Percentiles rank a stretch among this genome's conserved stretches.
These are phyloP conservation scores for Dactylellina parvicollis DNA, from an alignment of 2,329 filamentous ascomycete genomes.

Conservation along the genomic window DNA sequence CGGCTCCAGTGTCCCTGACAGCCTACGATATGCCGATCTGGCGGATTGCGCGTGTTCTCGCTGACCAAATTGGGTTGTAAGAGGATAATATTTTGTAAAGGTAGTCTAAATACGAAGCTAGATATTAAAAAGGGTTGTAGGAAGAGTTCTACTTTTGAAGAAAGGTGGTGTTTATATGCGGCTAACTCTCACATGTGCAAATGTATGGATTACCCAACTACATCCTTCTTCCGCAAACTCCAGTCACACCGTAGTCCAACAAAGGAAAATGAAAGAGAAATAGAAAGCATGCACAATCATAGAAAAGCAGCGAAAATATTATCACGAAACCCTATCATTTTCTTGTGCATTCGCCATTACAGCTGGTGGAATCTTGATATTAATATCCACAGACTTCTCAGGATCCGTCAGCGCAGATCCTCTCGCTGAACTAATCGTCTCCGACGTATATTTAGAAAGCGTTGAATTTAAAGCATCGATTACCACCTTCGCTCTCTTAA, in stretches of 20 bases:
- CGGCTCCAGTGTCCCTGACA: neutral
- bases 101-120: too few species aligned
- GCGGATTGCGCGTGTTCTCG: neutral
- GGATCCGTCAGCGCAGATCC: slow-evolving; percentile 9
- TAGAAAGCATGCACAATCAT: too few species aligned
- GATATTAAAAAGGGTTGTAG: too few species aligned
- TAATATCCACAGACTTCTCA: neutral
- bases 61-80: too few species aligned
- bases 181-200: too few species aligned
- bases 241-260: too few species aligned
- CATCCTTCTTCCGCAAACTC: too few species aligned
- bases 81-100: too few species aligned
- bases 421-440: slow-evolving; percentile 12
- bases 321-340: neutral
- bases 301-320: too few species aligned
- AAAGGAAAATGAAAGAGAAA: neutral
- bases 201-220: too few species aligned
- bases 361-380: neutral
- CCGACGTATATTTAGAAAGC: slow-evolving; percentile 4
- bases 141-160: too few species aligned
- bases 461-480: neutral
- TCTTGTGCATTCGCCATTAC: neutral
- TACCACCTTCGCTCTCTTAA: neutral
- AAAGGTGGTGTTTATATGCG: too few species aligned
- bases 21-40: neutral